Evolutionary conservation across 2,329 filamentous ascomycete genomes (phyloP), one percentile per base, ranked within the genome.

Genomic region (Alternaria brassicicola): DNA sequence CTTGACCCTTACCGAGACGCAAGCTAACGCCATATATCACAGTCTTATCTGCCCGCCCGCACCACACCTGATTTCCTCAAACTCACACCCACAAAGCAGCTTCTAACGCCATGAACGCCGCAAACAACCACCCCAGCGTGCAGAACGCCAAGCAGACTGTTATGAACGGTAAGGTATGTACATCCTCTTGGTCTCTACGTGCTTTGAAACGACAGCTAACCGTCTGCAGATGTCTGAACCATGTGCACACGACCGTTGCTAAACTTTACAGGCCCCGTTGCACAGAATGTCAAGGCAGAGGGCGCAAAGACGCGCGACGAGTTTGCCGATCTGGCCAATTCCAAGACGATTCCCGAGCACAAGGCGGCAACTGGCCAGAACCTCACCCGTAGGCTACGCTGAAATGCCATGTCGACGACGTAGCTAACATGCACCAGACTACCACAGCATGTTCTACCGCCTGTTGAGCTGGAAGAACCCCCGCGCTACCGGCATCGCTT

Each of bases 381-480:
- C 63, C 78, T 89, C 75, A 89, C 86, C 54, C 85, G 83, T 85
- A 81, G 56, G 83, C 75, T 59, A 35, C 48, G 23, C 28, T 25
- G 21, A 26, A 23, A 31, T 31, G 17, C 9, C 1, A 21, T 3
- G 6, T 39, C 33, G 8, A 31, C 30, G 6, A 15, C 17, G 19
- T 23, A 21, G 56, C 71, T 74, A 47, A 74, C 52, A 38, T 25
- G n/a, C 6, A 31, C 12, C 53, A 85, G 83, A 87, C 77, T 89
- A 88, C 77, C 87, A 89, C 76, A 88, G 86, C 67, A 80, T 88
- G 78, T 84, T 89, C 78, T 88, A 89, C 77, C 86, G 84, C 67
- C 81, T 89, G 46, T 74, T 89, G 69, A 88, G 85, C 79, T 89
- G 86, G 86, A 85, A 88, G 77, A 86, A 87, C 78, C 86, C 86